A percentile compares a stretch with the other conserved stretches of the same genome.
These are phyloP conservation scores for Diplodia mutila DNA, from an alignment of 2,329 filamentous ascomycete species.

Conservation along the genomic window DNA sequence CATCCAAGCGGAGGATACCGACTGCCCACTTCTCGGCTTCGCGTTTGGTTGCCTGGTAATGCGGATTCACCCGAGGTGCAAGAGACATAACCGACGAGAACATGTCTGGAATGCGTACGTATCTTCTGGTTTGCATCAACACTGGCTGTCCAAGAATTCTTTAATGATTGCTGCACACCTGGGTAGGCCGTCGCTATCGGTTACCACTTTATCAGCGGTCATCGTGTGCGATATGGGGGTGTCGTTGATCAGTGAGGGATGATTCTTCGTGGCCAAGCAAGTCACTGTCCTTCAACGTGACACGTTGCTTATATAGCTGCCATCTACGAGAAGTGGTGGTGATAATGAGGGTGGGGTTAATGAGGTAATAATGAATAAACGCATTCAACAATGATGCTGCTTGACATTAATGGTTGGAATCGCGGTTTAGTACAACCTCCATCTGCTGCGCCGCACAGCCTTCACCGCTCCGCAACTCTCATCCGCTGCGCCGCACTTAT, in stretches of 20 bases:
- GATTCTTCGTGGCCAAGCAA: background rate
- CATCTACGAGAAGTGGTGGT: too few relatives aligned
- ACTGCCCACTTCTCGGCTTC: background rate
- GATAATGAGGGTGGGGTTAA: too few relatives aligned
- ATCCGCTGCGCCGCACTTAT: too few relatives aligned
- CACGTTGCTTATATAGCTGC: background rate
- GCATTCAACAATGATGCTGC: too few relatives aligned
- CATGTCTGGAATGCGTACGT: conserved; percentile 9
- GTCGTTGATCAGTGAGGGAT: background rate
- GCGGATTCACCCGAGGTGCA: background rate
- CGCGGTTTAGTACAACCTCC: too few relatives aligned
- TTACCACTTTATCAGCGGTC: background rate
- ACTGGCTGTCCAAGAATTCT: too few relatives aligned
- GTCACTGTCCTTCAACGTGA: background rate
- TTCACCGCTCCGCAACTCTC: too few relatives aligned
- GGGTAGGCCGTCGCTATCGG: background rate
- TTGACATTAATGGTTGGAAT: too few relatives aligned
- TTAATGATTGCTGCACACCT: background rate
- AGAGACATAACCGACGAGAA: conserved; percentile 7
- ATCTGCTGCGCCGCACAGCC: too few relatives aligned
- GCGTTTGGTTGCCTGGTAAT: background rate
- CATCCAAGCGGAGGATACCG: background rate
- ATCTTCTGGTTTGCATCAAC: background rate
- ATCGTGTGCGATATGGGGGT: background rate
- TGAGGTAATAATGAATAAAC: too few relatives aligned